Conservation (phyloP, 202 grass and related monocot species). For the Cymbopogon flexuosus region DNA sequence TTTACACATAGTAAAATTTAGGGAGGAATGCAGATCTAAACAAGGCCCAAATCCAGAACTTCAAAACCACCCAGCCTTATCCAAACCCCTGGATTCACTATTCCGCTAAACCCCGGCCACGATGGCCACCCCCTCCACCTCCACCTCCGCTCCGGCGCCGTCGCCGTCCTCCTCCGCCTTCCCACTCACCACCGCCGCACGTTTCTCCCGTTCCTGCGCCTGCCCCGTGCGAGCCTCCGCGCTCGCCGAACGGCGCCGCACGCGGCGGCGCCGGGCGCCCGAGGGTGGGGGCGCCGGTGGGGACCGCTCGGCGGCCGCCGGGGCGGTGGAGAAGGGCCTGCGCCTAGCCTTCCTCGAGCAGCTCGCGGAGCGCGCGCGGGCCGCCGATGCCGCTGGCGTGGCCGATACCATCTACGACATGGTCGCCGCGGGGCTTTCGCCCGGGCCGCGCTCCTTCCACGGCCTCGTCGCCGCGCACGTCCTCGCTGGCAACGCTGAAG, state of each 20-base stretch:
- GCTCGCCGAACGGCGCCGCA: slow-evolving; percentile 44
- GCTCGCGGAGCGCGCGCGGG: slow-evolving; percentile 67
- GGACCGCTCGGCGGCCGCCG: slow-evolving; percentile 41
- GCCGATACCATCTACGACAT: slow-evolving; percentile 82
- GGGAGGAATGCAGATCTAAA: too few relatives aligned
- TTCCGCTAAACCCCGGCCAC: slow-evolving; percentile 39
- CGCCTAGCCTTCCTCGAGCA: slow-evolving; percentile 89
- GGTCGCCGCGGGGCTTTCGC: slow-evolving; percentile 81
- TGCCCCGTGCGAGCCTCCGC: slow-evolving; percentile 24
- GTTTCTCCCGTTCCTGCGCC: slow-evolving; percentile 18
- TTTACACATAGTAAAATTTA: too few relatives aligned
- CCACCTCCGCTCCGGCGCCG: slow-evolving; percentile 40
- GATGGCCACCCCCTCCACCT: slow-evolving; percentile 49
- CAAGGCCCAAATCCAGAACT: slow-evolving; percentile 18
- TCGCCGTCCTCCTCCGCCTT: slow-evolving; percentile 44
- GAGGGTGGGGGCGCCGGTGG: slow-evolving; percentile 39
- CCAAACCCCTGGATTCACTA: slow-evolving; percentile 17
- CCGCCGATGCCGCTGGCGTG: slow-evolving; percentile 44
- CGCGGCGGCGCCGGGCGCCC: slow-evolving; percentile 43
- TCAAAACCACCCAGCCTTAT: slow-evolving; percentile 8
- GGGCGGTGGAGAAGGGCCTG: slow-evolving; percentile 71
- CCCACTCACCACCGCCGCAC: slow-evolving; percentile 33
- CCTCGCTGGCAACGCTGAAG: slow-evolving; percentile 70
- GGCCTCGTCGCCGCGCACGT: slow-evolving; percentile 74
- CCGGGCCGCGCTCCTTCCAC: slow-evolving; percentile 87